Evolutionary conservation across 495 filamentous ascomycete genomes (phyloP), one percentile per base, ranked within the genome.

Genomic region (Penicillium malachiteum): DNA sequence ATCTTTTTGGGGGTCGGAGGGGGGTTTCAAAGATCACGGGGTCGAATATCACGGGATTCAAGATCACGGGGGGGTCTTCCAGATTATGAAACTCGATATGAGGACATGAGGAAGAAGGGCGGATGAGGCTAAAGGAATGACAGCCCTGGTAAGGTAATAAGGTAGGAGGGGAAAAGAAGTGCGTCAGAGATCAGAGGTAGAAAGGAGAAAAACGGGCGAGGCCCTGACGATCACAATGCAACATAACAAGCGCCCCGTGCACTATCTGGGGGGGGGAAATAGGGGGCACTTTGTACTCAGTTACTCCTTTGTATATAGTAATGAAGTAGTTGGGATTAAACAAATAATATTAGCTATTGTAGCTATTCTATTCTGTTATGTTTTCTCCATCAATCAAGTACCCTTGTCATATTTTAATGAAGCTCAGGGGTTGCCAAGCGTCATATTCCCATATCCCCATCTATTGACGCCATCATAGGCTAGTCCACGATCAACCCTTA

Each of bases 61-160:
- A 13, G 34, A 13, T 9, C 34, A 37, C 12, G 12, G 34, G 33
- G 33, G 33, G 34, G 8, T 13, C 34, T 37, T 37, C 12, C 9
- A 37, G 34, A 13, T 37, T 37, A 37, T 9, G 2, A 37, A 13
- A 37, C 34, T 37, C 34, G 34, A 2, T 11, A 5, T 34, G 34
- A 7, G 34, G 46, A 14, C 21, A 34, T 32, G 11, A 58, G 52
- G 58, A 33, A 57, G 59, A 57, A 48, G 33, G 58, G 54, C 59
- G 38, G 39, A 49, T n/a, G 34, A 63, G 57, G 65, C 57, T 55
- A 65, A 74, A 74, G 70, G 71, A 74, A 67, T 67, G 71, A 73
- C 71, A 73, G 70, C 70, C 71, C 70, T 59, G 38, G 34, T 21
- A 18, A 53, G 48, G 47, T 49, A 44, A 30, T 12, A 26, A 16